These are phyloP conservation scores for Pulveroboletus frians DNA, from an alignment of 768 basidiomycete genomes.

Conservation along the genomic window DNA sequence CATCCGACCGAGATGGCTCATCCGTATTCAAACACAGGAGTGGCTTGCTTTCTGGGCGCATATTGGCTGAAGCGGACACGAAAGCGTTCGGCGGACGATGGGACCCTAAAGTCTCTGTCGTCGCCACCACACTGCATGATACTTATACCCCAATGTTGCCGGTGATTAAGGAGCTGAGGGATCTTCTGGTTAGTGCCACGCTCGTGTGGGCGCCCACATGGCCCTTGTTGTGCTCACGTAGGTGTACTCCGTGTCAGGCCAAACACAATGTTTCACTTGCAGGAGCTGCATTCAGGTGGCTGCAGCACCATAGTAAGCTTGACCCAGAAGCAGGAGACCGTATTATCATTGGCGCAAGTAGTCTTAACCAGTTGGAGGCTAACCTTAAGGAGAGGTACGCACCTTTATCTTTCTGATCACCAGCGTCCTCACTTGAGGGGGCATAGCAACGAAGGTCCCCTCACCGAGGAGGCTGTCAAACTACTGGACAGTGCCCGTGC, in stretches of 20 bases:
- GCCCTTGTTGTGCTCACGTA: not conserved
- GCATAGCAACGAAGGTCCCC: not conserved
- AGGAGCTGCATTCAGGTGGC: slow-evolving; percentile 18
- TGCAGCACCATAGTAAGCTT: slow-evolving; percentile 20
- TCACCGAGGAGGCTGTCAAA: slow-evolving; percentile 4
- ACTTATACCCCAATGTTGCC: slow-evolving; percentile 12
- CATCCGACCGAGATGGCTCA: not conserved
- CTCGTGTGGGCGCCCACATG: not conserved
- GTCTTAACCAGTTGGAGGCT: slow-evolving; percentile 32
- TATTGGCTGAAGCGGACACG: slow-evolving; percentile 6
- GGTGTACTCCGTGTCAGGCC: not conserved
- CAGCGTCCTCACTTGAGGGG: not conserved
- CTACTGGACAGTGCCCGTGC: slow-evolving; percentile 3
- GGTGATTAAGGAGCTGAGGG: slow-evolving; percentile 14
- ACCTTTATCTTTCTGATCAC: not conserved
- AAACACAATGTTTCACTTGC: slow-evolving; percentile 8
- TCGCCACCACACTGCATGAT: not conserved
- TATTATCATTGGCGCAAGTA: slow-evolving; percentile 37
- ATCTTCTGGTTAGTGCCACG: slow-evolving; percentile 5
- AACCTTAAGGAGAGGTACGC: slow-evolving; percentile 13
- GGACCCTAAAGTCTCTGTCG: slow-evolving; percentile 3
- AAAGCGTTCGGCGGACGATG: slow-evolving; percentile 5
- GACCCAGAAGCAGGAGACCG: slow-evolving; percentile 16
- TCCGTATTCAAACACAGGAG: slow-evolving; percentile 2
- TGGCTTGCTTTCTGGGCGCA: slow-evolving; percentile 9